Conservation (phyloP, 2,329 filamentous ascomycete genomes). For the Biscogniauxia mediterranea region DNA sequence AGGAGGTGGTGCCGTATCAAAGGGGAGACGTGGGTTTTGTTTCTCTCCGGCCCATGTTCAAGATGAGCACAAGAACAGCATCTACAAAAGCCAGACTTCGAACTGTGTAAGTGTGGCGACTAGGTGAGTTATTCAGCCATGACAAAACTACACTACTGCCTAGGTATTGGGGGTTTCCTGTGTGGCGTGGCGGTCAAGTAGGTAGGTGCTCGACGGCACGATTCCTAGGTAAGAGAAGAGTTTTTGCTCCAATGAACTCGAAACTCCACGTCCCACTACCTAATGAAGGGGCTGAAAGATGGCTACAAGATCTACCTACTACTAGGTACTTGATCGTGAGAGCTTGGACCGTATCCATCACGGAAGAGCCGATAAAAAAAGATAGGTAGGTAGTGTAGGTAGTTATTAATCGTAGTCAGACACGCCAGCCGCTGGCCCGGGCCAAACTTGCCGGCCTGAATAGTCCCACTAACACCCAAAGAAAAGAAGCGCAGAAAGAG, state of each 20-base stretch:
- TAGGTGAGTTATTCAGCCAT: conserved; percentile 77
- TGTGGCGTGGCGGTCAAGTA: conserved; percentile 67
- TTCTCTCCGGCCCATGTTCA: conserved; percentile 78
- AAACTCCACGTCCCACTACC: conserved; percentile 64
- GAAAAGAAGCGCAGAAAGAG: not conserved
- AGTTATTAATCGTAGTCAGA: not conserved
- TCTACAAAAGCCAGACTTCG: conserved; percentile 70
- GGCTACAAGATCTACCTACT: conserved; percentile 54
- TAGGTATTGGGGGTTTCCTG: conserved; percentile 54
- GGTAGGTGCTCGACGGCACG: conserved; percentile 72
- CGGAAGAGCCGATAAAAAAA: not conserved
- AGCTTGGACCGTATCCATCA: not conserved
- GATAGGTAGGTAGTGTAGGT: no score
- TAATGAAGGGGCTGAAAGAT: conserved; percentile 60
- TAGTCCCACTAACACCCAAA: not conserved
- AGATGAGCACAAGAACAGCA: conserved; percentile 79
- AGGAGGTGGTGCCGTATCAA: conserved; percentile 88
- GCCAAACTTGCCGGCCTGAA: not conserved
- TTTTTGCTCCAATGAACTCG: conserved; percentile 73
- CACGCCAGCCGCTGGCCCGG: not conserved
- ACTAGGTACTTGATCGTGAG: conserved; percentile 11
- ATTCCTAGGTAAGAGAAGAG: conserved; percentile 63
- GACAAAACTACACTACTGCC: conserved; percentile 65
- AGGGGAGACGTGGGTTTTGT: conserved; percentile 82
- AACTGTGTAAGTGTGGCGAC: conserved; percentile 79